Conservation (phyloP, 139 green algal genomes). For the Coccomyxa sp. region DNA sequence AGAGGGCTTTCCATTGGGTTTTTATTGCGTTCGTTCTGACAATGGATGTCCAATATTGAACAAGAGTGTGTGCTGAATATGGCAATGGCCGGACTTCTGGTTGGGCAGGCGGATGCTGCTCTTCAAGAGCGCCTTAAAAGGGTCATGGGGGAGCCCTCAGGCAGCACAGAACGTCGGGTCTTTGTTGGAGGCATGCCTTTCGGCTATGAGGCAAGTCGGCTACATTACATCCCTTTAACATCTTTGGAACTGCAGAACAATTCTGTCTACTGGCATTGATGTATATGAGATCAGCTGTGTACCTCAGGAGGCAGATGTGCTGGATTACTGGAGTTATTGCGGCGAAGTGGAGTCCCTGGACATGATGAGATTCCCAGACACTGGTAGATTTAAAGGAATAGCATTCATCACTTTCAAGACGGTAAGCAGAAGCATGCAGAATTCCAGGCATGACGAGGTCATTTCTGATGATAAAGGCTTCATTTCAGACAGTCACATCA, state of each 20-base stretch:
- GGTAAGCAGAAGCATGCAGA: background rate
- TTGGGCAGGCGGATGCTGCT: too few relatives aligned
- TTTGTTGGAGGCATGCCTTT: constrained; percentile 92
- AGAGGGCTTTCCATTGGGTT: too few relatives aligned
- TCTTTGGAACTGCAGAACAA: background rate
- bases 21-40: too few relatives aligned
- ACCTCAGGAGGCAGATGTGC: constrained; percentile 38
- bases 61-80: too few relatives aligned
- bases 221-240: background rate
- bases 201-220: constrained; percentile 53
- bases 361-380: constrained; percentile 87
- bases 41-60: too few relatives aligned
- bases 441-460: too few relatives aligned
- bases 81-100: too few relatives aligned
- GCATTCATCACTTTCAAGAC: constrained; percentile 89
- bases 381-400: constrained; percentile 86
- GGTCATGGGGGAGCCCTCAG: background rate
- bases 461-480: background rate
- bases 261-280: constrained; percentile 6
- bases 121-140: background rate
- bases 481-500: background rate
- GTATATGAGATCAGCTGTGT: background rate
- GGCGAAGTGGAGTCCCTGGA: constrained; percentile 75
- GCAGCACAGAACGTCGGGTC: constrained; percentile 40
- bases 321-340: constrained; percentile 82